Conservation (phyloP, 139 green algal genomes). For the Trebouxia sp. region DNA sequence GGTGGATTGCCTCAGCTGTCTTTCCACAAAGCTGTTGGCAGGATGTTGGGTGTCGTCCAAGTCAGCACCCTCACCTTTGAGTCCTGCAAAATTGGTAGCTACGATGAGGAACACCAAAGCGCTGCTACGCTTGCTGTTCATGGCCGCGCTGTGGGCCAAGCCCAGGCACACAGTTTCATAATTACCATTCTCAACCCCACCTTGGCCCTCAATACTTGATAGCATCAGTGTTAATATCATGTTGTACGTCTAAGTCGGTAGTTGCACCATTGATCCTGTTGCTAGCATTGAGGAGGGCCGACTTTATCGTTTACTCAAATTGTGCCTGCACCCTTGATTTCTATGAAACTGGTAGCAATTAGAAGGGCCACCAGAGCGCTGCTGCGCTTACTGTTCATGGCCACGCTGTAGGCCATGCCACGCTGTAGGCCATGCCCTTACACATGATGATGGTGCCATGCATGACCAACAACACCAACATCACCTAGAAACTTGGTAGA, state of each 20-base stretch:
- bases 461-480: conserved; percentile 47
- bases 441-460: conserved; percentile 75
- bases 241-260: too few relatives aligned
- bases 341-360: conserved; percentile 87
- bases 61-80: conserved; percentile 83
- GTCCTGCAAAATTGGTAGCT: conserved; percentile 87
- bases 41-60: too few relatives aligned
- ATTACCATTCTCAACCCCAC: too few relatives aligned
- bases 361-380: conserved; percentile 81
- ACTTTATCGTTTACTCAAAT: too few relatives aligned
- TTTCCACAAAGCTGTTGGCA: too few relatives aligned
- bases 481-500: too few relatives aligned
- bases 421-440: conserved; percentile 73
- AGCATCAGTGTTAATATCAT: too few relatives aligned
- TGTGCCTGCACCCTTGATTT: conserved; percentile 86
- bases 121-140: conserved; percentile 69
- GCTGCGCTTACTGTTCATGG: conserved; percentile 72
- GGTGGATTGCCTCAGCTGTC: too few relatives aligned
- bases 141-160: conserved; percentile 74
- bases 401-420: conserved; percentile 78
- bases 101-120: conserved; percentile 83
- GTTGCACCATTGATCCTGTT: too few relatives aligned
- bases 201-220: too few relatives aligned
- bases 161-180: conserved; percentile 80
- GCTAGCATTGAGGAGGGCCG: too few relatives aligned